Conservation (phyloP, 2,329 filamentous ascomycete species). For the Alternaria sp. region DNA sequence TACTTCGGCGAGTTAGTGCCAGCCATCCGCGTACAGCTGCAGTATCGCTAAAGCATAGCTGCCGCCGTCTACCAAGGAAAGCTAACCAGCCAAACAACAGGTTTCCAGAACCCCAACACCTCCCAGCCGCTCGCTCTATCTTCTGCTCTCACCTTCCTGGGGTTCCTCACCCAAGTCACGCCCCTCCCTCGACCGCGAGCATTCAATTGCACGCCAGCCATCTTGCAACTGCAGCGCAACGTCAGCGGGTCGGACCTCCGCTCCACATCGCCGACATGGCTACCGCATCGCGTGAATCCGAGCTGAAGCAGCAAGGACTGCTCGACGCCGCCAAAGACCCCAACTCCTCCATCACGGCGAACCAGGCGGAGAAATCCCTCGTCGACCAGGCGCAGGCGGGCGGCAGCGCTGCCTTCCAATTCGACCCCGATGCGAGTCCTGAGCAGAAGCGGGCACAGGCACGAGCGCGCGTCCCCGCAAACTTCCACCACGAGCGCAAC, state of each 20-base stretch:
- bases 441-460: conserved; percentile 86
- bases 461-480: conserved; percentile 68
- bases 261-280: conserved; percentile 34
- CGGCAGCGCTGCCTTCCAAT: conserved; percentile 80
- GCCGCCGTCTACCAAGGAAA: conserved; percentile 10
- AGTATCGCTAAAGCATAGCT: conserved; percentile 16
- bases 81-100: conserved; percentile 13
- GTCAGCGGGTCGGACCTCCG: conserved; percentile 10
- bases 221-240: conserved; percentile 1
- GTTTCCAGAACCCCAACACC: conserved; percentile 6
- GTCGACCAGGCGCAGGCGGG: conserved; percentile 79
- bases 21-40: conserved; percentile 6
- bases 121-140: conserved; percentile 3
- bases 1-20: conserved; percentile 10
- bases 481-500: conserved; percentile 66
- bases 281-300: conserved; percentile 52
- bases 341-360: conserved; percentile 69
- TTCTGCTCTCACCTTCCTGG: background rate
- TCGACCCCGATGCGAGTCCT: conserved; percentile 82
- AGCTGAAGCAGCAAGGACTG: conserved; percentile 82
- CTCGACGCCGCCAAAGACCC: conserved; percentile 79
- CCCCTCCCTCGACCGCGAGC: background rate
- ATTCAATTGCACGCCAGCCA: conserved; percentile 14
- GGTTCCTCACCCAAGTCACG: background rate
- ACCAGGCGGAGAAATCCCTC: conserved; percentile 75